Conservation (phyloP, 345 rosid genomes). For the Trapa bicornis region DNA sequence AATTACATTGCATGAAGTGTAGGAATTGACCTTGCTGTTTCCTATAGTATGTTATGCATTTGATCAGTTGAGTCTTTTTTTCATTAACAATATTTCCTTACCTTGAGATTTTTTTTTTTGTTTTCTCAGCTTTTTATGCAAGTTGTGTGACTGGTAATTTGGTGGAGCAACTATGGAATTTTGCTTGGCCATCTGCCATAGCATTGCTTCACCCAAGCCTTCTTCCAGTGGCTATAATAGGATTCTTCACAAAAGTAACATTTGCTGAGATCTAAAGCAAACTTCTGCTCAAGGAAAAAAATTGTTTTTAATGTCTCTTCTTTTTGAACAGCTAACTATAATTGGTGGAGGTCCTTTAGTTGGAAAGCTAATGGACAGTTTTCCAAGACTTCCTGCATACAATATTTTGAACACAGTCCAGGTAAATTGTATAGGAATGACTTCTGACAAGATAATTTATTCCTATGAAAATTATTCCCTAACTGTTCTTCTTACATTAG, state of each 20-base stretch:
- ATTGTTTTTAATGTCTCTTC: conserved; percentile 6
- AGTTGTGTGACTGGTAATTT: conserved; percentile 66
- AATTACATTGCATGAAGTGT: neutral
- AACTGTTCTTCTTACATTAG: conserved; percentile 29
- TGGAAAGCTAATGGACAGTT: conserved; percentile 83
- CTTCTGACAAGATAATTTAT: neutral
- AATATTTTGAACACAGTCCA: conserved; percentile 59
- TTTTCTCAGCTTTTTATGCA: conserved; percentile 52
- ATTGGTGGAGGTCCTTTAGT: conserved; percentile 80
- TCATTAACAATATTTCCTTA: neutral
- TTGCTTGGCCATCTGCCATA: conserved; percentile 94
- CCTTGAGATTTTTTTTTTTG: neutral
- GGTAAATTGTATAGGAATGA: conserved; percentile 22
- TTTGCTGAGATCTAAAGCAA: neutral
- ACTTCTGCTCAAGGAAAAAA: neutral
- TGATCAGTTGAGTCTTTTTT: neutral
- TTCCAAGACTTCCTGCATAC: conserved; percentile 75
- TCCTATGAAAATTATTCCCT: neutral
- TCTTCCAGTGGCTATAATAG: conserved; percentile 85
- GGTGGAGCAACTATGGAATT: conserved; percentile 90
- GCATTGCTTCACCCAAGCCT: conserved; percentile 90
- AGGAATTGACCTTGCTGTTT: neutral
- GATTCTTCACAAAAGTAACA: conserved; percentile 64
- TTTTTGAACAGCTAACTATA: conserved; percentile 38
- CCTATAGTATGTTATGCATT: neutral